Conservation (phyloP, 2,329 filamentous ascomycete genomes). For the Sporothrix mexicana region DNA sequence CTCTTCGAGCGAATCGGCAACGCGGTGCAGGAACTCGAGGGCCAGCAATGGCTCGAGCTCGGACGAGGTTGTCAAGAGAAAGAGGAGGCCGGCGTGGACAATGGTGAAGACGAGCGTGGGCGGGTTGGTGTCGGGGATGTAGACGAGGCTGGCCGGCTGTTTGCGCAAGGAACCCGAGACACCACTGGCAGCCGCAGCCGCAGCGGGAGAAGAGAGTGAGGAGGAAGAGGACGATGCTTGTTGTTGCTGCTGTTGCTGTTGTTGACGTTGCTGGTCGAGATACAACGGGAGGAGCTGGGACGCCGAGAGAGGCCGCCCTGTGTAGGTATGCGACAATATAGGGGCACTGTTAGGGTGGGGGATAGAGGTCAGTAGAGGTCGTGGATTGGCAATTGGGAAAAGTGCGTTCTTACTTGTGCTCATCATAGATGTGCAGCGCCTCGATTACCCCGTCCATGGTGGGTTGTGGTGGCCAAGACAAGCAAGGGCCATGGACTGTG, state of each 20-base stretch:
- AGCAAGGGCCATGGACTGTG: slow-evolving; percentile 11
- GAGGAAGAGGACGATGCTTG: background rate
- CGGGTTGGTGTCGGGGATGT: slow-evolving; percentile 80
- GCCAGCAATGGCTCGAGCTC: slow-evolving; percentile 89
- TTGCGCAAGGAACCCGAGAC: slow-evolving; percentile 39
- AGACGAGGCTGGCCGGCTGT: slow-evolving; percentile 84
- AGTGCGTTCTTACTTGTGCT: slow-evolving; percentile 73
- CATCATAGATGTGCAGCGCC: slow-evolving; percentile 96
- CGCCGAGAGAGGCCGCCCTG: slow-evolving; percentile 78
- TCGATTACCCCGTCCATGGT: slow-evolving; percentile 86
- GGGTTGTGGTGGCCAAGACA: background rate
- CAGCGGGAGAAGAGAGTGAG: background rate
- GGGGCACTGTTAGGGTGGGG: slow-evolving; percentile 64
- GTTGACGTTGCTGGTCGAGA: slow-evolving; percentile 69
- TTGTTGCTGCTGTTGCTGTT: slow-evolving; percentile 25
- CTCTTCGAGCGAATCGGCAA: slow-evolving; percentile 91
- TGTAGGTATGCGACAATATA: slow-evolving; percentile 88
- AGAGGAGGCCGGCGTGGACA: slow-evolving; percentile 80
- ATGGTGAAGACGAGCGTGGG: slow-evolving; percentile 89
- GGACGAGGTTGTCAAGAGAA: slow-evolving; percentile 81
- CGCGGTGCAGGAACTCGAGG: slow-evolving; percentile 91
- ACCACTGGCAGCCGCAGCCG: background rate
- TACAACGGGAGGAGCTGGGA: slow-evolving; percentile 82
- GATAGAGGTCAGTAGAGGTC: background rate
- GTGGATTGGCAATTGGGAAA: background rate